Conservation (phyloP, 2,329 filamentous ascomycete genomes). For the Pseudocercospora vitis region DNA sequence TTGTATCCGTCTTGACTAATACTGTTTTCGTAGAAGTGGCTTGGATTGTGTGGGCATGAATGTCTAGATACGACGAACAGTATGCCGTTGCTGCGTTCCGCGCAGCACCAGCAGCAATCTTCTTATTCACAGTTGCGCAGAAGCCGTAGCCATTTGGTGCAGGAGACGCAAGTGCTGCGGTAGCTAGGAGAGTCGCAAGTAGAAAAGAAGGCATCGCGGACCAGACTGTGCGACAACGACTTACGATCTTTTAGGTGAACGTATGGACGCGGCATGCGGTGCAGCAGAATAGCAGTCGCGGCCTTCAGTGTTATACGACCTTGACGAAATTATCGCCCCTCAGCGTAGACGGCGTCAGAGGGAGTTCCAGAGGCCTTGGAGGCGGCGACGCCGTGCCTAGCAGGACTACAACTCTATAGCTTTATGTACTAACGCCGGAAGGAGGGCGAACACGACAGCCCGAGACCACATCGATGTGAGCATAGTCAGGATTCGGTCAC, state of each 20-base stretch:
- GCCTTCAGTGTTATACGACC: too few species aligned
- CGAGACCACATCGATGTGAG: neutral
- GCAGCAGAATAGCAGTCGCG: too few species aligned
- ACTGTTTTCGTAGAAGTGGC: neutral
- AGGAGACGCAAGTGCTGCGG: neutral
- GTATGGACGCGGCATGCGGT: too few species aligned
- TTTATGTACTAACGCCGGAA: neutral
- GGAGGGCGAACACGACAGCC: neutral
- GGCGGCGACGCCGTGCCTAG: neutral
- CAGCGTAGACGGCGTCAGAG: too few species aligned
- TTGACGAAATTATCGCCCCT: too few species aligned
- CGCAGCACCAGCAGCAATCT: neutral
- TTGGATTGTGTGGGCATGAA: neutral
- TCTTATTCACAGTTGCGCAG: neutral
- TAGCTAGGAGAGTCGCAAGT: neutral
- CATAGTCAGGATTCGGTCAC: neutral
- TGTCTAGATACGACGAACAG: conserved; percentile 2
- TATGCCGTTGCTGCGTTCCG: neutral
- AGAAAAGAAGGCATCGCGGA: neutral
- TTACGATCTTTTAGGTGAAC: neutral
- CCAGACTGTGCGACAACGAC: neutral
- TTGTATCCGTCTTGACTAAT: neutral
- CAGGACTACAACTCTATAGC: neutral
- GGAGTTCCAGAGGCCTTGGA: neutral
- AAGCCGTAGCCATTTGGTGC: conserved; percentile 5